Conservation (phyloP, 2,329 filamentous ascomycete genomes). For the Hypoxylon sp. region DNA sequence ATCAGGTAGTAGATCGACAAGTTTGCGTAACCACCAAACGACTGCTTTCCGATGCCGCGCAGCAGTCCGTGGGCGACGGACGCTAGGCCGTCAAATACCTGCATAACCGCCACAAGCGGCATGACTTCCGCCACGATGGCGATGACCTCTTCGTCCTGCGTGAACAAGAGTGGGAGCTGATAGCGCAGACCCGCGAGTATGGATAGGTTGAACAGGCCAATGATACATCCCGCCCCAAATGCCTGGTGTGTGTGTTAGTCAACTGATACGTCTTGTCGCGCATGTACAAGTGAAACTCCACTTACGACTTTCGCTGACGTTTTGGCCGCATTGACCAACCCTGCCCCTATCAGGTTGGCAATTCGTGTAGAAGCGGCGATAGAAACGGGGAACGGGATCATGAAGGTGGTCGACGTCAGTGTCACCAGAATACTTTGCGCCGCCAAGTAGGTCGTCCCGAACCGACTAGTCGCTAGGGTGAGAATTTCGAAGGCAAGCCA, state of each 20-base stretch:
- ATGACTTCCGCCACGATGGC: slow-evolving; percentile 73
- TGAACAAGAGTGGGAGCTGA: slow-evolving; percentile 80
- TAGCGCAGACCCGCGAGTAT: slow-evolving; percentile 74
- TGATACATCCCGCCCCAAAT: slow-evolving; percentile 69
- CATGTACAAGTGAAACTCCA: slow-evolving; percentile 23
- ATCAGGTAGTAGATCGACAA: slow-evolving; percentile 86
- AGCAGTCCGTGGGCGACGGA: slow-evolving; percentile 85
- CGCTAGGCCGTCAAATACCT: slow-evolving; percentile 85
- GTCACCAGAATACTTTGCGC: slow-evolving; percentile 88
- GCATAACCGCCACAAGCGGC: slow-evolving; percentile 86
- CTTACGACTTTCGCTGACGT: slow-evolving; percentile 78
- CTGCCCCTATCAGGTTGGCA: slow-evolving; percentile 90
- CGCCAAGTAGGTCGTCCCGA: slow-evolving; percentile 81
- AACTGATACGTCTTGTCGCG: slow-evolving; percentile 11
- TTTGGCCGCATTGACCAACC: slow-evolving; percentile 80
- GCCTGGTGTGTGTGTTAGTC: slow-evolving; percentile 50
- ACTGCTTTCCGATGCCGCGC: slow-evolving; percentile 86
- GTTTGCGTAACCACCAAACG: slow-evolving; percentile 89
- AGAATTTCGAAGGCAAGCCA: slow-evolving; percentile 93
- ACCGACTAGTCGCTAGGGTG: slow-evolving; percentile 81
- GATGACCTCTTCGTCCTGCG: slow-evolving; percentile 75
- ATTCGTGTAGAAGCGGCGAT: slow-evolving; percentile 89
- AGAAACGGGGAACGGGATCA: slow-evolving; percentile 89
- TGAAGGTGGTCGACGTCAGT: slow-evolving; percentile 81
- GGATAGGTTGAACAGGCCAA: slow-evolving; percentile 82